These are phyloP conservation scores for Linanthus parryae DNA, from an alignment of 148 eudicot genomes.

Conservation along the genomic window DNA sequence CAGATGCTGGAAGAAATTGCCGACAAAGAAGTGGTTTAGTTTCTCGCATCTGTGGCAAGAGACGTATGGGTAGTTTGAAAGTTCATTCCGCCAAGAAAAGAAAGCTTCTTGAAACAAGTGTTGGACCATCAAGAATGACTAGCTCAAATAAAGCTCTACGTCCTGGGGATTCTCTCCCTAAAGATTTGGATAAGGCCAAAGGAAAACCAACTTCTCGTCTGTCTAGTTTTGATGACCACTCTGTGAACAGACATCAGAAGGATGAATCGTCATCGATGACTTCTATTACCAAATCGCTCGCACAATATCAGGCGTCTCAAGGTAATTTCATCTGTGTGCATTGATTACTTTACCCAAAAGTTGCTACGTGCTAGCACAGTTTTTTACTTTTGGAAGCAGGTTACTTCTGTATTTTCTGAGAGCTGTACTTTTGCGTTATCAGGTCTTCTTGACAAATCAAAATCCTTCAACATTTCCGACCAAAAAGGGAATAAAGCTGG, in stretches of 20 bases:
- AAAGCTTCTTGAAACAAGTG: constrained; percentile 15
- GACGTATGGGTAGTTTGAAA: constrained; percentile 15
- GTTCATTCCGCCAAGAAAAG: constrained; percentile 14
- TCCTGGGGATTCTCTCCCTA: constrained; percentile 12
- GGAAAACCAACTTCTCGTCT: constrained; percentile 3
- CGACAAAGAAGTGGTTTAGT: constrained; percentile 9
- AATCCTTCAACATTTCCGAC: constrained; percentile 12
- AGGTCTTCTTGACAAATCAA: constrained; percentile 21
- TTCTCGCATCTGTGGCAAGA: constrained; percentile 21
- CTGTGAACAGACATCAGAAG: background rate
- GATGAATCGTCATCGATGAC: constrained; percentile 1
- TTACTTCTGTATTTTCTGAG: constrained; percentile 1
- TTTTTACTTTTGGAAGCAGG: background rate
- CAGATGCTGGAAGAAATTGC: constrained; percentile 12
- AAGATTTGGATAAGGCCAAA: constrained; percentile 13
- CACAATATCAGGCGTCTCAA: constrained; percentile 2
- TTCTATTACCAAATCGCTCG: constrained; percentile 13
- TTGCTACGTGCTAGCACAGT: background rate
- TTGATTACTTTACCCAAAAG: background rate
- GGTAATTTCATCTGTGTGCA: constrained; percentile 21
- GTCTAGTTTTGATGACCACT: constrained; percentile 15
- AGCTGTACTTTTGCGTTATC: constrained; percentile 3
- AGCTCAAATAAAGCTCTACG: constrained; percentile 2
- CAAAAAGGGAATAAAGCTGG: constrained; percentile 12
- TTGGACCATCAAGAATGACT: constrained; percentile 8